Base-by-base conservation (phyloP, 75 land plant genomes). In the Adiantum capillusveneris region DNA sequence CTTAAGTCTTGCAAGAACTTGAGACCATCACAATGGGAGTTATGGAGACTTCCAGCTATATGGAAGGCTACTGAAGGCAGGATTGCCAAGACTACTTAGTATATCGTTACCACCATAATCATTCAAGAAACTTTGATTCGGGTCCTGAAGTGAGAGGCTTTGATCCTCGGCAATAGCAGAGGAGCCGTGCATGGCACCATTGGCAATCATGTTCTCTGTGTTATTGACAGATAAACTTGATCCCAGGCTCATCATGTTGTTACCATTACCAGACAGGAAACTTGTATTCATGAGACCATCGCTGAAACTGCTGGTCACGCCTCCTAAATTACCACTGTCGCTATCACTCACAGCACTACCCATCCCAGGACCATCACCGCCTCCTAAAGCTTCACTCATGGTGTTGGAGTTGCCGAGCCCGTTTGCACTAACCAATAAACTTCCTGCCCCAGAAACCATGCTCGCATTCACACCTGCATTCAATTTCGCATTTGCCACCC, bases 11-110 rank as follows among this genome's bases (percentile, higher is more conserved):
- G 37, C 37, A 34, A 9, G 37, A 34, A 9, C 37, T 34, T 34
- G 37, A 50, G 7, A 50, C 2, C 9, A 50, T 50, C 3, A 34
- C n/a, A n/a, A 34, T 34, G 37, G 37, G 9, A 34, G 3, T 56
- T 26, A 56, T 7, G 64, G 57, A 22, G 64, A 62, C 34, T 62
- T 62, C 64, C 53, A 67, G 66, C 31, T 58, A 66, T 37, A 59
- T 21, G 14, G 67, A 28, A 71, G 58, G 0, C 62, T 66, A 21
- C 62, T 61, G 28, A 57, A 71, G 3, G 58, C 60, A 22, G 30
- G 7, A 19, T 48, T 43, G 6, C 57, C 44, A 13, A 58, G 29
- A 21, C 57, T 50, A 37, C 73, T 41, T n/a, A 70, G 34, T 6
- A 68, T 46, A 24, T 20, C 61, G 41, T 48, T 60, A 11, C 57